Conservation (phyloP, 768 basidiomycete genomes). For the Trametes sanguinea region DNA sequence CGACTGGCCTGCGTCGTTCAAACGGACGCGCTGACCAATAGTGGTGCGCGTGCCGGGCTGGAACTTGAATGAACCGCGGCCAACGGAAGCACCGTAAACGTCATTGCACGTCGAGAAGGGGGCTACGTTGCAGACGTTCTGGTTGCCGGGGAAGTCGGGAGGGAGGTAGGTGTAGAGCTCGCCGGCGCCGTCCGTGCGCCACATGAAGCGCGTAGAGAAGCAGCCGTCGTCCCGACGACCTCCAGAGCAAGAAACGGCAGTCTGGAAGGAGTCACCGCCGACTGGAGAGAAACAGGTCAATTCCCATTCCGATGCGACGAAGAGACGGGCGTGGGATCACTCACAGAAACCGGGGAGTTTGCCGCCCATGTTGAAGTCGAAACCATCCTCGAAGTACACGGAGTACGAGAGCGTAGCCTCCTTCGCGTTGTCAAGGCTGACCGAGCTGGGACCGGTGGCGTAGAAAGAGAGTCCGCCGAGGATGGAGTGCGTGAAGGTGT, state of each 20-base stretch:
- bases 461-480: constrained; percentile 74
- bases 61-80: constrained; percentile 69
- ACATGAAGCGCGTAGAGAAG: constrained; percentile 78
- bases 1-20: constrained; percentile 68
- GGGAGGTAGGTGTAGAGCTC: constrained; percentile 51
- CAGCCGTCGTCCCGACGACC: constrained; percentile 60
- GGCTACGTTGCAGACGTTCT: constrained; percentile 49
- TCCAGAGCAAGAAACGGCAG: constrained; percentile 65
- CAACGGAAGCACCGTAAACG: constrained; percentile 66
- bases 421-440: constrained; percentile 60
- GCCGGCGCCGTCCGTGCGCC: constrained; percentile 47
- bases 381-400: constrained; percentile 62
- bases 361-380: constrained; percentile 67
- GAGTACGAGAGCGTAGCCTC: constrained; percentile 66
- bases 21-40: constrained; percentile 67
- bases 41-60: constrained; percentile 64
- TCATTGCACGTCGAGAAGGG: constrained; percentile 59
- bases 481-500: constrained; percentile 47
- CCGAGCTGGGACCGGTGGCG: constrained; percentile 53
- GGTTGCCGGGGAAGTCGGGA: constrained; percentile 48
- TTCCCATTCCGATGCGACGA: background rate
- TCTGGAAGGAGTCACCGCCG: constrained; percentile 54
- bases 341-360: constrained; percentile 74
- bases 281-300: constrained; percentile 34
- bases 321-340: constrained; percentile 28